Base-by-base conservation (phyloP, 2,329 filamentous ascomycete genomes). In the Dendrostoma leiphaemia region DNA sequence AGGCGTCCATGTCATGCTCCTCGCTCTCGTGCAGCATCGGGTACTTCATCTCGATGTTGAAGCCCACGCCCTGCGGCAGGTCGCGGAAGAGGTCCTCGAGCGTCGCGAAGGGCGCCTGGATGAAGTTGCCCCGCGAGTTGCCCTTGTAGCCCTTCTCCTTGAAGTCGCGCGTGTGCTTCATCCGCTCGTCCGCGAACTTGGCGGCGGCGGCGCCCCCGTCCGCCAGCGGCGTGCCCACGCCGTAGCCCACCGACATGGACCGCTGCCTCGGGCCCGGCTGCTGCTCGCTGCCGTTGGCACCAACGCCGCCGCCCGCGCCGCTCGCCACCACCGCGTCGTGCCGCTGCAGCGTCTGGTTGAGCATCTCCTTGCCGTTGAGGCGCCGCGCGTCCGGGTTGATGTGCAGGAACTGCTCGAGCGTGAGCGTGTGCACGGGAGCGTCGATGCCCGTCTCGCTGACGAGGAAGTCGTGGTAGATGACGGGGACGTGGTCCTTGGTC, bases 31-130 rank as follows among this genome's bases (percentile, higher is more conserved):
- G 88, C 38, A 99, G 83, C 92, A 97, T 97, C 5, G 94, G 94
- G 68, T 99, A 99, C 73, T 99, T 97, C 82, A 99, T 89, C 75
- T 99, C 94, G 62, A 99, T 96, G 71, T 99, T 97, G 80, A 99
- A 99, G 13, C 94, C 92, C 21, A 96, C 89, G 13, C 83, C 79
- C 59, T 88, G 82, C 0, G 91, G 91, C 0, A 99, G 75, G 66
- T 92, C 87, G 64, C 83, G 82, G 74, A 99, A 97, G 68, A 97
- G 85, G 59, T 97, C 91, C 69, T 97, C 91, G 4, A 99, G 78
- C 0, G 94, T 99, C 7, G 93, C 92, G 72, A 99, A 99, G 0
- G 93, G 91, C 0, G 90, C 91, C 69, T 97, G 93, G 64, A 99
- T 97, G 64, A 95, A 95, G 67, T 91, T 91, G 49, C 93, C 94